Evolutionary conservation across 164 flowering plant genomes (phyloP).

Genomic region (Sextonia rubra): DNA sequence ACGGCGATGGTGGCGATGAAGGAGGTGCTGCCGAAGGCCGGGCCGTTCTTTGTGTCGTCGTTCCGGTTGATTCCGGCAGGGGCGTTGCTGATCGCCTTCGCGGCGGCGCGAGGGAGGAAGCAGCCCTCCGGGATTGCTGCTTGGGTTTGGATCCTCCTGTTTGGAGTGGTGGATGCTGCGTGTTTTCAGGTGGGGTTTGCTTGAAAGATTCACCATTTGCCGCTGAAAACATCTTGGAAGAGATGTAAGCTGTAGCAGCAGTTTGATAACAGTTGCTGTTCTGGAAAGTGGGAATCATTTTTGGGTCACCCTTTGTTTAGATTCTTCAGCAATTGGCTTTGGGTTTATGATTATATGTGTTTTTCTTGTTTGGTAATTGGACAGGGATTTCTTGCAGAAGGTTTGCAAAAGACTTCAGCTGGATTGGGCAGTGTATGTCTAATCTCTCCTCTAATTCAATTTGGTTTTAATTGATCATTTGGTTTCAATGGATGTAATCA

Average conservation of each 20-base stretch:
- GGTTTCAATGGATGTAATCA: too few species aligned
- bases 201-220: neutral
- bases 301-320: neutral
- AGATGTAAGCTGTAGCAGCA: constrained; percentile 1
- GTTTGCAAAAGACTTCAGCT: constrained; percentile 91
- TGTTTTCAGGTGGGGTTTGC: constrained; percentile 72
- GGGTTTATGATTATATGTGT: neutral
- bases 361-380: neutral
- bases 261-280: neutral
- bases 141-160: constrained; percentile 74
- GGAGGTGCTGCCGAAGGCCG: constrained; percentile 80
- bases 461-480: neutral
- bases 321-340: neutral
- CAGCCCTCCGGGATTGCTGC: constrained; percentile 69
- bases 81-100: constrained; percentile 53
- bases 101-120: constrained; percentile 41
- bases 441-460: neutral
- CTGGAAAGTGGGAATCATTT: neutral
- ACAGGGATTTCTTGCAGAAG: constrained; percentile 93
- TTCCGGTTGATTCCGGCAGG: constrained; percentile 88
- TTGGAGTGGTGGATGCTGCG: constrained; percentile 77
- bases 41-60: constrained; percentile 77
- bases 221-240: constrained; percentile 2
- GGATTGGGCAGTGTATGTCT: constrained; percentile 88
- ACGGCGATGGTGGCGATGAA: constrained; percentile 99